Conservation (phyloP, 2,329 filamentous ascomycete species). For the Fusarium camptoceras region DNA sequence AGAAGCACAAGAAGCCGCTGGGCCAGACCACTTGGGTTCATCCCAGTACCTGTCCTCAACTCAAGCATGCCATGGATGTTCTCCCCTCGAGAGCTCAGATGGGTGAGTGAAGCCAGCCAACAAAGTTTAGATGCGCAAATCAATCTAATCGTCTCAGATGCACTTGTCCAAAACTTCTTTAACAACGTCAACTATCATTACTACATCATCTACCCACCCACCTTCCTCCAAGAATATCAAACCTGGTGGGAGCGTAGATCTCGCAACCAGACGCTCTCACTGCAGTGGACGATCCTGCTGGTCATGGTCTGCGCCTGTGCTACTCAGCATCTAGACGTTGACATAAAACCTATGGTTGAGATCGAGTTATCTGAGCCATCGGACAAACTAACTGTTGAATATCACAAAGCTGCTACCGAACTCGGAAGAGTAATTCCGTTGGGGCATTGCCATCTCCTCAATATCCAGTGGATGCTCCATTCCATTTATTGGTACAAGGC, state of each 20-base stretch:
- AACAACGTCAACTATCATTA: conserved; percentile 53
- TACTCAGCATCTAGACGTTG: conserved; percentile 48
- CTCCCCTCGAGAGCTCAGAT: conserved; percentile 51
- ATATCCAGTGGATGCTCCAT: conserved; percentile 52
- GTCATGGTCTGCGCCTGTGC: conserved; percentile 54
- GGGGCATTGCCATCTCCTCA: conserved; percentile 49
- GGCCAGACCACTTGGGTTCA: conserved; percentile 37
- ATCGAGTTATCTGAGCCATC: conserved; percentile 45
- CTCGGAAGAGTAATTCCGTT: conserved; percentile 50
- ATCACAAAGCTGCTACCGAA: conserved; percentile 49
- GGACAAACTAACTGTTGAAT: conserved; percentile 46
- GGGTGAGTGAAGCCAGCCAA: conserved; percentile 38
- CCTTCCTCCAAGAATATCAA: conserved; percentile 52
- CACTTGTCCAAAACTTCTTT: conserved; percentile 53
- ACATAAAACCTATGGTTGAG: conserved; percentile 48
- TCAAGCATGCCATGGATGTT: conserved; percentile 48
- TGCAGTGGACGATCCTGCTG: conserved; percentile 53
- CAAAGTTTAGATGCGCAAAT: too few relatives aligned
- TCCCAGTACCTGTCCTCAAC: conserved; percentile 44
- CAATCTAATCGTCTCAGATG: conserved; percentile 42
- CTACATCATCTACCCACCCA: conserved; percentile 53
- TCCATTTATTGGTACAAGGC: conserved; percentile 53
- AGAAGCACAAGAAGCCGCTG: conserved; percentile 31
- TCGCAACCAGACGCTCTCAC: conserved; percentile 44
- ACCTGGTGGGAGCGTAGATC: conserved; percentile 50